Base-by-base conservation (phyloP, 306 rosid genomes). In the Dalbergia oliveri region DNA sequence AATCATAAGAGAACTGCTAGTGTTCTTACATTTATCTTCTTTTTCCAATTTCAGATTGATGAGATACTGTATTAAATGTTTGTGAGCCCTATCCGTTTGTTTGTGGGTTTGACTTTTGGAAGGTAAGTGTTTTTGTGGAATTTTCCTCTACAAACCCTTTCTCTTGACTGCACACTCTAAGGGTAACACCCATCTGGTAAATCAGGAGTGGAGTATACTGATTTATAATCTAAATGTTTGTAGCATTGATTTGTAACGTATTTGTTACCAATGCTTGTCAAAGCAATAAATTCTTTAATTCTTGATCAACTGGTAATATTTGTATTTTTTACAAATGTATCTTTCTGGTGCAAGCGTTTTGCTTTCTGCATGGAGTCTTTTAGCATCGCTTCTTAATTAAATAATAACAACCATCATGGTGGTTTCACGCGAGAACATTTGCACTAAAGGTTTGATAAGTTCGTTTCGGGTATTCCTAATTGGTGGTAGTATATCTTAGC, bases 201-300 rank as follows among this genome's bases (percentile, higher is more conserved):
- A 39, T 70, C 21, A 64, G 58, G 58, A 15, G 35, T 74, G 58
- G 59, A n/a, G 43, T 74, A 50, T 2, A 15, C 1, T 9, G 14
- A 23, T 64, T 76, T 19, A 18, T 64, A 45, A 12, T 31, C 37
- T 31, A 62, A 72, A 34, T 78, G 67, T 6, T 73, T 61, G 47
- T 7, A 15, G 31, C 43, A 0, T 57, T 37, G 7, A 18, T 18
- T 11, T 43, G 75, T 23, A 19, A 72, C 31, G 4, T 69, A 45
- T 34, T 26, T 78, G 50, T 69, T 70, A 59, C 35, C 35, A 7
- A 39, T 34, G 44, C 19, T 23, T 2, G 37, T 62, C 21, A 45
- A 59, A 56, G 62, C 35, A 53, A 33, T 63, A 37, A 21, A 35
- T 11, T 37, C 9, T 4, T 44, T 33, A 19, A 11, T 76, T 19